A percentile compares a stretch with the other conserved stretches of the same genome.
phyloP scores from a whole-genome alignment of 352 stramenopile genomes.

The Phytophthora aleatoria region DNA sequence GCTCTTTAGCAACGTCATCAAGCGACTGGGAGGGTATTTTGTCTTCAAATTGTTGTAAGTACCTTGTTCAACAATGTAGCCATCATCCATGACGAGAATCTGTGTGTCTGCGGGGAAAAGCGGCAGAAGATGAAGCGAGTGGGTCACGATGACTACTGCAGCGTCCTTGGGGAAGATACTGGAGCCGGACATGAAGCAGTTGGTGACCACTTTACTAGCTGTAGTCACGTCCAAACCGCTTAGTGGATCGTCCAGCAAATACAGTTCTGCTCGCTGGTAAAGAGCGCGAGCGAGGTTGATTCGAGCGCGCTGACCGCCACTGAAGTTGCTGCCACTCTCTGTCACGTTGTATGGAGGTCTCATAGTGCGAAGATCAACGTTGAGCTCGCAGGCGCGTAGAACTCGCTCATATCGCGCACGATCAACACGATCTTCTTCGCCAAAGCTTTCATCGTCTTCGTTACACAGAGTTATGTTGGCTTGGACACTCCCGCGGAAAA shows the following conservation, averaged over 20 bases:
- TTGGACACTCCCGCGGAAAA: conserved; percentile 65
- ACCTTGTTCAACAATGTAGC: conserved; percentile 52
- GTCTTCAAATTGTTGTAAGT: conserved; percentile 33
- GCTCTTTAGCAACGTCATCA: conserved; percentile 36
- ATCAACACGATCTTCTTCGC: conserved; percentile 32
- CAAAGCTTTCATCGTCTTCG: conserved; percentile 16
- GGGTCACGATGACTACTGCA: conserved; percentile 78
- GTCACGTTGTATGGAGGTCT: conserved; percentile 49
- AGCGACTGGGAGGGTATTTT: conserved; percentile 24
- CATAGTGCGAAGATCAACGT: conserved; percentile 58
- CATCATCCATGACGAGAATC: conserved; percentile 67
- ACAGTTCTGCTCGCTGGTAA: conserved; percentile 69
- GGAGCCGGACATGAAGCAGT: conserved; percentile 46
- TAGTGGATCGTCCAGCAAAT: conserved; percentile 91
- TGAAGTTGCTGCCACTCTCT: conserved; percentile 87
- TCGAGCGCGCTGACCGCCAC: conserved; percentile 79
- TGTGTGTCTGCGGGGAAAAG: conserved; percentile 45
- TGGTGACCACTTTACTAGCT: conserved; percentile 49
- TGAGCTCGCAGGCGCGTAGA: conserved; percentile 71
- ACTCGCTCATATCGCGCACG: conserved; percentile 50
- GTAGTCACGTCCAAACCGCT: conserved; percentile 79
- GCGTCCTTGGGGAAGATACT: conserved; percentile 53
- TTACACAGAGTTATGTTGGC: conserved; percentile 67
- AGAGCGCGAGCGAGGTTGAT: conserved; percentile 87
- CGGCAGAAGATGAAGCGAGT: conserved; percentile 71